Base-by-base conservation (phyloP, 495 filamentous ascomycete species). In the Penicillium coprophilum region DNA sequence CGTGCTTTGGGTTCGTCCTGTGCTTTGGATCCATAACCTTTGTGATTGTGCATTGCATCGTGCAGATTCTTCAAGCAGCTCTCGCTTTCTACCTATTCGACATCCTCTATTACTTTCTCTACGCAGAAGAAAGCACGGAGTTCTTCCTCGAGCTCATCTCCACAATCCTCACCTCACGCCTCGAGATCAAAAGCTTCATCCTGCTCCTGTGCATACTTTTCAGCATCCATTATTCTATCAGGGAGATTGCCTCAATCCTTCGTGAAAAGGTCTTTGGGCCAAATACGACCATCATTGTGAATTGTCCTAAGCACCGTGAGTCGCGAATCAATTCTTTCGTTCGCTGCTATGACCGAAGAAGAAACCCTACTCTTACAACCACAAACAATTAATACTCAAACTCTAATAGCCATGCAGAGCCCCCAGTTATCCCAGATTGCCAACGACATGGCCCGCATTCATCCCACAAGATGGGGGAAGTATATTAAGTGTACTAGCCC, bases 331-430 rank as follows among this genome's bases (percentile, higher is more conserved):
- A 52, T 1, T 52, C 50, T 15, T 52, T 31, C 30, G 10, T 52
- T 17, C 2, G 32, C 8, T 19, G 10, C 2, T 19, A 19, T 15
- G 3, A 12, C 20, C 32, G 30, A 10, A 24, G 15, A 9, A 2
- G 23, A 51, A 17, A n/a, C 23, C 24, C 30, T 15, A 28, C 13
- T 19, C 7, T 19, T 1, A 4, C 23, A 19, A 51, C 21, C 11
- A 17, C 6, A 11, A 28, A 4, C 30, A 27, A 4, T n/a, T 3
- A 19, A 39, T 2, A n/a, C 3, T 20, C 12, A 10, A 51, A 0
- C 6, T 28, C 34, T 51, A 31, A 47, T 27, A 20, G 10, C 19
- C 31, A 49, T 49, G 46, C 46, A 49, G 46, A 49, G 46, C 20
- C 46, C 46, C 34, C 46, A 9, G 2, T 2, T 32, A 28, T 47